A percentile compares a stretch with the other conserved stretches of the same genome.
phyloP scores from a whole-genome alignment of 106 monocot species.

The Dendrobium officinale region DNA sequence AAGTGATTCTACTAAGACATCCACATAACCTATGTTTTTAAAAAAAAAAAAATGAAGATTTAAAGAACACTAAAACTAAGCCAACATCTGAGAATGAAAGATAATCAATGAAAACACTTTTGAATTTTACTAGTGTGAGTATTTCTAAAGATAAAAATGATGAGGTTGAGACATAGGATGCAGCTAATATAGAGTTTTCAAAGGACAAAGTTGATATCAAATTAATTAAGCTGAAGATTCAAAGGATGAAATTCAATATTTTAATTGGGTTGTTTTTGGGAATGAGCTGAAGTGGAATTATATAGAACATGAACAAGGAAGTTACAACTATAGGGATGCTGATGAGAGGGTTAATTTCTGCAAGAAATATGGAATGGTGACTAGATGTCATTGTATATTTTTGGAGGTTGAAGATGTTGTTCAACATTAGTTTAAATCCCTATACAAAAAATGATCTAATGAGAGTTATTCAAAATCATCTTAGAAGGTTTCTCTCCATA shows the following conservation, averaged over 20 bases:
- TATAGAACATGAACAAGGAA: constrained; percentile 59
- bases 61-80: too few species aligned
- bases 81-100: too few species aligned
- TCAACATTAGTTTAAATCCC: constrained; percentile 68
- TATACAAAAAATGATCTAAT: constrained; percentile 47
- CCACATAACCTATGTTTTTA: too few species aligned
- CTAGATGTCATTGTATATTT: constrained; percentile 83
- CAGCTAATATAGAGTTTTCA: too few species aligned
- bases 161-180: too few species aligned
- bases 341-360: constrained; percentile 77
- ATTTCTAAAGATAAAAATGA: too few species aligned
- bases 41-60: too few species aligned
- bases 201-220: too few species aligned
- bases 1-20: too few species aligned
- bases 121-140: too few species aligned
- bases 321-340: constrained; percentile 74
- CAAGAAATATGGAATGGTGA: constrained; percentile 35
- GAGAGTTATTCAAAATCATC: constrained; percentile 49
- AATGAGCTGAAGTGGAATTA: constrained; percentile 92
- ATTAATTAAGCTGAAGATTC: too few species aligned
- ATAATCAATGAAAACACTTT: too few species aligned
- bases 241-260: constrained; percentile 26
- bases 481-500: constrained; percentile 44
- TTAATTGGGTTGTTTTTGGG: constrained; percentile 95
- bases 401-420: constrained; percentile 84